Conservation (phyloP, 345 rosid genomes). For the Rubroshorea leprosula region DNA sequence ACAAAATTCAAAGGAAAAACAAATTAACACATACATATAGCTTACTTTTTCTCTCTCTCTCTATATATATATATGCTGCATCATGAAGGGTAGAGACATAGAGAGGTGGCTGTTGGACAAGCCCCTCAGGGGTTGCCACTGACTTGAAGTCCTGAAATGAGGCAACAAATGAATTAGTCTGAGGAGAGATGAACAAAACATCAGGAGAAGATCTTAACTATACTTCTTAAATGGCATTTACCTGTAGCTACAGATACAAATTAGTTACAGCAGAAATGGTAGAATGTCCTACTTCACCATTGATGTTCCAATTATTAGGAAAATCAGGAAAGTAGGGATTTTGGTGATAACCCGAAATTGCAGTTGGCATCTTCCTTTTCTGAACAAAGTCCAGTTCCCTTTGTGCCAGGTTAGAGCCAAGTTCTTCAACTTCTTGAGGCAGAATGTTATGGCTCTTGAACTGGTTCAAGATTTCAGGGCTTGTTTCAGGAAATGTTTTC, state of each 20-base stretch:
- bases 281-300: conserved; percentile 35
- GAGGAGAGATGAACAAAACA: too few relatives aligned
- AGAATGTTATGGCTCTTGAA: conserved; percentile 20
- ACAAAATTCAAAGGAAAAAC: too few relatives aligned
- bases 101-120: too few relatives aligned
- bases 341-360: conserved; percentile 29
- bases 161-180: too few relatives aligned
- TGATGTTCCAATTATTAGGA: conserved; percentile 41
- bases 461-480: conserved; percentile 24
- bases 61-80: too few relatives aligned
- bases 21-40: too few relatives aligned
- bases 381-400: conserved; percentile 18
- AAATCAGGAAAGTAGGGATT: conserved; percentile 30
- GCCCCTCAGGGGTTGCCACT: too few relatives aligned
- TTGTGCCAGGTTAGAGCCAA: neutral
- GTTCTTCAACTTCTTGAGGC: conserved; percentile 18
- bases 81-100: too few relatives aligned
- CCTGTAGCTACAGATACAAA: conserved; percentile 36
- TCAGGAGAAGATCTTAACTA: too few relatives aligned
- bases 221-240: too few relatives aligned
- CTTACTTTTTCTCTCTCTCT: too few relatives aligned
- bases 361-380: conserved; percentile 29
- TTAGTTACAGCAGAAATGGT: conserved; percentile 30
- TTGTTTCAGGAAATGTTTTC: conserved; percentile 24
- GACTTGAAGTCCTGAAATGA: too few relatives aligned